A percentile compares a stretch with the other conserved stretches of the same genome.
Evolutionary conservation across 202 grass and related monocot genomes (phyloP).

Genomic region (Zizania palustris): DNA sequence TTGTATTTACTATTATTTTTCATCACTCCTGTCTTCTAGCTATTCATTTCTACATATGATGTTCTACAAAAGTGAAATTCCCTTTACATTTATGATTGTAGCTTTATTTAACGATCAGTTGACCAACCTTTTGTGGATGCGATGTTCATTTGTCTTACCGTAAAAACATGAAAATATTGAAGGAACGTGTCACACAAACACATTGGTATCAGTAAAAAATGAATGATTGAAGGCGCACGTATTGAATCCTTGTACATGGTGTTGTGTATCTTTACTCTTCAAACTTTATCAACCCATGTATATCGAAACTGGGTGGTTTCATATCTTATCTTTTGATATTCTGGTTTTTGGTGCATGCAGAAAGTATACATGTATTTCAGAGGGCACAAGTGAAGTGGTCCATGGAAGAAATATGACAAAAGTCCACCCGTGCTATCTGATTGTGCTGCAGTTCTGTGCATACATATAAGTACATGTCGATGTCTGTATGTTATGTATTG

Average conservation of each 20-base stretch:
- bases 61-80: slow-evolving; percentile 26
- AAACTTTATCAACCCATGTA: slow-evolving; percentile 25
- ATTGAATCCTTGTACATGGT: slow-evolving; percentile 1
- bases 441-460: slow-evolving; percentile 39
- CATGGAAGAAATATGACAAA: slow-evolving; percentile 15
- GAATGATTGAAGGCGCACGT: slow-evolving; percentile 1
- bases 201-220: neutral
- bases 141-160: slow-evolving; percentile 11
- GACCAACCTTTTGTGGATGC: slow-evolving; percentile 10
- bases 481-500: slow-evolving; percentile 33
- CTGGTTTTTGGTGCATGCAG: slow-evolving; percentile 59
- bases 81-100: neutral
- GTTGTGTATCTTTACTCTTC: neutral
- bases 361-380: slow-evolving; percentile 96
- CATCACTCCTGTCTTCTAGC: neutral
- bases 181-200: neutral
- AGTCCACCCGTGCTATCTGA: slow-evolving; percentile 1
- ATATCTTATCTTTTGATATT: slow-evolving; percentile 13
- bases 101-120: neutral
- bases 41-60: slow-evolving; percentile 3
- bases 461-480: slow-evolving; percentile 37
- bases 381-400: slow-evolving; percentile 71
- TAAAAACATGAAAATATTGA: neutral
- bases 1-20: slow-evolving; percentile 28
- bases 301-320: slow-evolving; percentile 9